Base-by-base conservation (phyloP, 139 green algal species). In the Closterium sp. region DNA sequence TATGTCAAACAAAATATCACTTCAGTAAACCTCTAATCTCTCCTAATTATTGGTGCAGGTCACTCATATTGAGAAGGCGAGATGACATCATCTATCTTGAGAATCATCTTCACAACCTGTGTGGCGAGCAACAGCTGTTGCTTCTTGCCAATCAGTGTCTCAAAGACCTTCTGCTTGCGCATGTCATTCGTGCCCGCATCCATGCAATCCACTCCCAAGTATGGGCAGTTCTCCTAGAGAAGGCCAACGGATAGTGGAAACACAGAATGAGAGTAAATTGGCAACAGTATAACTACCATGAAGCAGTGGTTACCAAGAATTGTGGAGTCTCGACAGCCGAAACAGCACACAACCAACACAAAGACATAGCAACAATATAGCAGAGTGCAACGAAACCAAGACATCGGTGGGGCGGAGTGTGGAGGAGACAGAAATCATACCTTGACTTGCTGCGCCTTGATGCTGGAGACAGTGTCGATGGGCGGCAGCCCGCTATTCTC, bases 51-150 rank as follows among this genome's bases (percentile, higher is more conserved):
- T 55, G 36, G 25, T 76, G 12, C 12, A 2, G 25, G 25, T 91
- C 84, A 93, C 55, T 93, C 90, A 30, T 93, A 93, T 31, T 89
- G 87, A 23, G 90, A 93, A 12, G 91, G 91, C 23, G 89, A 81
- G 89, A 99, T 99, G 35, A 99, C 96, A 90, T 99, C 98, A 86
- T 99, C 98, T 87, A 99, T 99, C 93, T 99, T 99, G 7, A 99
- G 93, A 87, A 99, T 99, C 97, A 99, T 99, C 94, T 98, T 99
- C 95, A 98, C 99, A 33, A 99, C 97, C 95, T 99, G 98, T 10
- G 98, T 99, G 2, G 98, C 98, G 35, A 99, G 96, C 94, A 98
- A 97, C n/a, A 99, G 95, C 95, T 99, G 97, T 95, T 99, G 97
- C 95, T 97, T 97, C 96, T 99, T 99, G n/a, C 97, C 97, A 1